Percentiles rank a stretch among this genome's conserved stretches.
Evolutionary conservation across 2,329 filamentous ascomycete genomes (phyloP).

Genomic region (Sclerotinia trifoliorum): DNA sequence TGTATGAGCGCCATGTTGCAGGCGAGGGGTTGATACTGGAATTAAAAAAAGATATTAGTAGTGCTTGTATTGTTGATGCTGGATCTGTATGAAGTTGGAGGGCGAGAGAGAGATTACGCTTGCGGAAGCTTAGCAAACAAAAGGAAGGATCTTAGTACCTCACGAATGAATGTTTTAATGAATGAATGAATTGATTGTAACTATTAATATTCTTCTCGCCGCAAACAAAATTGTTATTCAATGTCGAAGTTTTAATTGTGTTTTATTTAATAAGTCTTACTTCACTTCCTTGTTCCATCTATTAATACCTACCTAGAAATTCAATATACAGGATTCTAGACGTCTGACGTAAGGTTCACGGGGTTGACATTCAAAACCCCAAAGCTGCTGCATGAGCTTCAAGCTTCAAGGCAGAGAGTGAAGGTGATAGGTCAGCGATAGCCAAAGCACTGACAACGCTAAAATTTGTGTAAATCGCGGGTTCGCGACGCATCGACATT

Average conservation of each 20-base stretch:
- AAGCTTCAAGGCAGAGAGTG: background rate
- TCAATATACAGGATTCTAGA: slow-evolving; percentile 15
- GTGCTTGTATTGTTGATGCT: background rate
- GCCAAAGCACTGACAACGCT: background rate
- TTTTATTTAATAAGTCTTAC: background rate
- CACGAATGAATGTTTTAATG: background rate
- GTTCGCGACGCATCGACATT: slow-evolving; percentile 12
- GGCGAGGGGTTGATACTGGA: slow-evolving; percentile 2
- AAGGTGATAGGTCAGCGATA: slow-evolving; percentile 1
- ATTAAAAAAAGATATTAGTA: background rate
- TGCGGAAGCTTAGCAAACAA: background rate
- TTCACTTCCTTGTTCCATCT: background rate
- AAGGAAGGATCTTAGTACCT: background rate
- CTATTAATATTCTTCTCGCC: background rate
- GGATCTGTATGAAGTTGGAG: background rate
- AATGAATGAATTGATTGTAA: background rate
- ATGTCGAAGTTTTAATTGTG: background rate
- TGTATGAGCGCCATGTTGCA: slow-evolving; percentile 61
- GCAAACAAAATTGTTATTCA: background rate
- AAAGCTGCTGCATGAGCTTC: background rate
- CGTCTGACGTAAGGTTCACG: slow-evolving; percentile 8
- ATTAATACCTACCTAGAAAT: too few species aligned
- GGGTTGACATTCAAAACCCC: background rate
- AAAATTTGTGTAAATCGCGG: slow-evolving; percentile 18
- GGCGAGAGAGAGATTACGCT: background rate